Conservation (phyloP, 2,329 filamentous ascomycete species). For the Cercospora sesami region DNA sequence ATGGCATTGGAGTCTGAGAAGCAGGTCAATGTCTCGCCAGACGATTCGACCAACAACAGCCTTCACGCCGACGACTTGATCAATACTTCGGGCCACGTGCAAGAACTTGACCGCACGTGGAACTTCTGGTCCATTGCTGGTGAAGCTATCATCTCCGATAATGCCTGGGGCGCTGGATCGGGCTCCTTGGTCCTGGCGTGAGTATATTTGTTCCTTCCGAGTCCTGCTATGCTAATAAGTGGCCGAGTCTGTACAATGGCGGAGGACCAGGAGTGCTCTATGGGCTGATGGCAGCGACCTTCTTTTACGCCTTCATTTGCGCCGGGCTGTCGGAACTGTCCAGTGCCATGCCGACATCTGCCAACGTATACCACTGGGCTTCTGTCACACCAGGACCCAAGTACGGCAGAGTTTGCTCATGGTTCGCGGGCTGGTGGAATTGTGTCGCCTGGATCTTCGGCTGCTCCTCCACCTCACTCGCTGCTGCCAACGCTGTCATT, state of each 20-base stretch:
- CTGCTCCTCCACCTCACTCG: slow-evolving; percentile 45
- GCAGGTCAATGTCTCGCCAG: neutral
- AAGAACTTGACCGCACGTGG: slow-evolving; percentile 55
- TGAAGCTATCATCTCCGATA: slow-evolving; percentile 43
- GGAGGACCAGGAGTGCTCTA: slow-evolving; percentile 51
- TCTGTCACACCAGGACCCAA: slow-evolving; percentile 50
- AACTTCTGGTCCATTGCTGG: slow-evolving; percentile 49
- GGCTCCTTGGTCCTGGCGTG: slow-evolving; percentile 30
- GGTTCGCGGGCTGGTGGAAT: slow-evolving; percentile 55
- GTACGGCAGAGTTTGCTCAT: slow-evolving; percentile 51
- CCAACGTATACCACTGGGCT: slow-evolving; percentile 56
- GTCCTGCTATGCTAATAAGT: neutral
- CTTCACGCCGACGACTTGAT: slow-evolving; percentile 37
- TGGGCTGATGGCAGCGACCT: slow-evolving; percentile 50
- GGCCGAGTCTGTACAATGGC: slow-evolving; percentile 47
- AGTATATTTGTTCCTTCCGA: slow-evolving; percentile 27
- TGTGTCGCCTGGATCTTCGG: slow-evolving; percentile 54
- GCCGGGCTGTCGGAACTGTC: slow-evolving; percentile 55
- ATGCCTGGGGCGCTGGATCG: slow-evolving; percentile 36
- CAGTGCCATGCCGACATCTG: slow-evolving; percentile 40
- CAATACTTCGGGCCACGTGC: slow-evolving; percentile 54
- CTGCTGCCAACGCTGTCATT: slow-evolving; percentile 49
- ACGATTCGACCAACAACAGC: neutral
- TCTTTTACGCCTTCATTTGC: slow-evolving; percentile 55
- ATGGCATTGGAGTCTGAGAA: neutral